Percentiles rank a stretch among this genome's conserved stretches.
Conservation (phyloP, 2,329 filamentous ascomycete species). For the Fusarium clavum region DNA sequence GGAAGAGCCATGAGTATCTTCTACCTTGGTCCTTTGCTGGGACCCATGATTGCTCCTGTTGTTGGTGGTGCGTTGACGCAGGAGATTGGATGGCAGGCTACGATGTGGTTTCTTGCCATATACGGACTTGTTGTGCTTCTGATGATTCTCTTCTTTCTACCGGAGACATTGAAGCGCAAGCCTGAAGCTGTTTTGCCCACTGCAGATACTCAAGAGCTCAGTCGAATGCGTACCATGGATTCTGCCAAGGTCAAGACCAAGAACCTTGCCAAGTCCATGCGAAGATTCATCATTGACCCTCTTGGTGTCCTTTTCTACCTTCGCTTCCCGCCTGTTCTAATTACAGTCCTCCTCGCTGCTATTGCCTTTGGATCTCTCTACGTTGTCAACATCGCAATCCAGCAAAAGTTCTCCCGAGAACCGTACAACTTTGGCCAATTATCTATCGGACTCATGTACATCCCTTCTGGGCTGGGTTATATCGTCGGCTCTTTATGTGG, state of each 20-base stretch:
- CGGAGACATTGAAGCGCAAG: slow-evolving; percentile 68
- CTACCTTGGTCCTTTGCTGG: slow-evolving; percentile 81
- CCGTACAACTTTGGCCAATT: slow-evolving; percentile 78
- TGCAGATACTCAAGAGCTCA: slow-evolving; percentile 35
- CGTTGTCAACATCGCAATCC: slow-evolving; percentile 80
- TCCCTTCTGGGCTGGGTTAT: slow-evolving; percentile 81
- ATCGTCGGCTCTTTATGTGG: slow-evolving; percentile 75
- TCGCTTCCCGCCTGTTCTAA: slow-evolving; percentile 76
- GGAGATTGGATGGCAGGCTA: slow-evolving; percentile 77
- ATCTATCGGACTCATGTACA: slow-evolving; percentile 79
- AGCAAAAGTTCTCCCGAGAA: slow-evolving; percentile 72
- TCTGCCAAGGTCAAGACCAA: slow-evolving; percentile 69
- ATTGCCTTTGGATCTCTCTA: slow-evolving; percentile 82
- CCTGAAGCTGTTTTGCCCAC: slow-evolving; percentile 20
- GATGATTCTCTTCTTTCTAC: slow-evolving; percentile 70
- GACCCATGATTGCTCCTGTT: slow-evolving; percentile 80
- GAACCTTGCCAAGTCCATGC: slow-evolving; percentile 63
- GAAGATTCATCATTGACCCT: slow-evolving; percentile 77
- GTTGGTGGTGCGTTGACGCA: slow-evolving; percentile 79
- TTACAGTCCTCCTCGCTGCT: slow-evolving; percentile 79
- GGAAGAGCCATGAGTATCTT: slow-evolving; percentile 86
- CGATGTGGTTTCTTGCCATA: slow-evolving; percentile 80
- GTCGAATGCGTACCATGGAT: slow-evolving; percentile 69
- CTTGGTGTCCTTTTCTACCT: slow-evolving; percentile 77
- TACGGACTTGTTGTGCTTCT: slow-evolving; percentile 72